Evolutionary conservation across 208 protist genomes (phyloP).

Genomic region (Phytomonas sp.): DNA sequence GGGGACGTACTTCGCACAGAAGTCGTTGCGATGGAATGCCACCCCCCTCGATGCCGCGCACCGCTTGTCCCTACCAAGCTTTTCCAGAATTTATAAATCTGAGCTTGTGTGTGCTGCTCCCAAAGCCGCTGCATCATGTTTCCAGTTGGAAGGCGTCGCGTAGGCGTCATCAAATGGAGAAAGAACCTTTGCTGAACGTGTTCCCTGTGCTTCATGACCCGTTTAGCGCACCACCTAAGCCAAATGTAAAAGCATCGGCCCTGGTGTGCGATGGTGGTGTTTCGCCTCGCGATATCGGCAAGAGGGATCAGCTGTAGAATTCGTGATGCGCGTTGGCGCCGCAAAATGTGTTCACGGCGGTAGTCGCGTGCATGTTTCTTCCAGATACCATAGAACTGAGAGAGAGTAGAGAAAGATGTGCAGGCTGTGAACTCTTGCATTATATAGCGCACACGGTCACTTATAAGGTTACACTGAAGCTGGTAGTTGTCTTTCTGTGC

Average conservation of each 20-base stretch:
- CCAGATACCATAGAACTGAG: constrained; percentile 40
- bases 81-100: not conserved
- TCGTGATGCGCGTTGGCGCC: constrained; percentile 27
- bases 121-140: not conserved
- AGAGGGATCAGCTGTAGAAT: constrained; percentile 9
- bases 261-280: not conserved
- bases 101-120: not conserved
- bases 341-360: constrained; percentile 39
- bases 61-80: not conserved
- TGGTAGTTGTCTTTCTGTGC: constrained; percentile 61
- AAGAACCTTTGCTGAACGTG: not conserved
- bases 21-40: not conserved
- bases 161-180: not conserved
- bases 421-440: constrained; percentile 36
- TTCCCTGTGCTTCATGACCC: not conserved
- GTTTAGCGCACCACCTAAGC: not conserved
- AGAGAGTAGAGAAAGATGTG: constrained; percentile 17
- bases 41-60: not conserved
- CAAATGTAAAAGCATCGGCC: not conserved
- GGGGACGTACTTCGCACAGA: not conserved
- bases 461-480: constrained; percentile 25
- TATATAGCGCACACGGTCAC: constrained; percentile 26
- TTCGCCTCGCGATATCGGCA: constrained; percentile 7
- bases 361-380: constrained; percentile 32
- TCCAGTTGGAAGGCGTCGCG: not conserved